Evolutionary conservation across 768 basidiomycete genomes (phyloP), one percentile per base, ranked within the genome.

Genomic region (Russula earlei): DNA sequence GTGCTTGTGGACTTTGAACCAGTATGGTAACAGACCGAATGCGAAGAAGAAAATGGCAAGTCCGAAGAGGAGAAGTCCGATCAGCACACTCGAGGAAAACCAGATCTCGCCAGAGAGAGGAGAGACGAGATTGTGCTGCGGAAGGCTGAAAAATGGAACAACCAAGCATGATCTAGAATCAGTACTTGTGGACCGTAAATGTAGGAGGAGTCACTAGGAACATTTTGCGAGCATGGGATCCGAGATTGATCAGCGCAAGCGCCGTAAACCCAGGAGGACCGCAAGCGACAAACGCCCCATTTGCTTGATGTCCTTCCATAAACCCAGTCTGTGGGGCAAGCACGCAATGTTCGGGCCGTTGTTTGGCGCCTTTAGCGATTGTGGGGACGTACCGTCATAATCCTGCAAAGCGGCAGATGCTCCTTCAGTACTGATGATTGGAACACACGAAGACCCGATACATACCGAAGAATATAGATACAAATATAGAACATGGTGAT

Each of bases 251-350:
- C 31, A 77, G 67, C 0, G 75, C 74, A 22, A 77, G 67, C 0
- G 77, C 75, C 2, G 75, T 78, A 62, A 78, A 78, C 1, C 76
- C 75, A 12, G 76, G 76, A 6, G 76, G 77, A 4, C 76, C 76
- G 52, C 72, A 73, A 31, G 73, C 74, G 31, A 78, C 71, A 60
- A 78, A 77, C 3, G 76, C 75, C 15, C 73, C 73, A 51, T 74
- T 76, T 6, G 76, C 76, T 55, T 76, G 75, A 61, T 74, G 75
- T 10, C 75, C 74, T 45, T 75, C 69, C 53, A 75, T 66, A 59
- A 77, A 75, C 14, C 75, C 75, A 11, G 76, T 75, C 75, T 74
- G 49, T 3, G 40, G 14, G 0, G 1, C n/a, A n/a, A n/a, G n/a
- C n/a, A 56, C n/a, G 51, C 22, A 4, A 25, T 37, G 11, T 27